Evolutionary conservation across 768 basidiomycete species (phyloP), one percentile per base, ranked within the genome.

Genomic region (Boletellus emodensis): DNA sequence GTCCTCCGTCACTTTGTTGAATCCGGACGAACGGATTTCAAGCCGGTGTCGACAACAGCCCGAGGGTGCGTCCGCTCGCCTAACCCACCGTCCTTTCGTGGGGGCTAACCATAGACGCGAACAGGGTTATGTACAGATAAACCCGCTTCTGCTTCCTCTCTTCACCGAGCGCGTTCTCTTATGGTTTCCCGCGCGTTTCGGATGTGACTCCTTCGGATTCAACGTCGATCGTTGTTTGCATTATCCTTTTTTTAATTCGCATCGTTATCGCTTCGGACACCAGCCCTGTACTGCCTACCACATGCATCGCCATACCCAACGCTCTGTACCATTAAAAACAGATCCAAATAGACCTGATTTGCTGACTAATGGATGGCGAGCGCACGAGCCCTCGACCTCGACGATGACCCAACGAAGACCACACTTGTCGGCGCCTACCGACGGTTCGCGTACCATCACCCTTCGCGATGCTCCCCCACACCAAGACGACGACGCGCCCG

Each of bases 41-140:
- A 83, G 62, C 88, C 88, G n/a, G 85, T 88, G 73, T 87, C 86
- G 36, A 86, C 87, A 17, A 85, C 86, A 10, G 49, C 82, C 6
- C 70, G 82, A 70, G 87, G 87, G 87, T 89, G 68, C 76, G 86
- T 73, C 52, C 36, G 50, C 17, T 28, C 43, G 43, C 36, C 6
- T 34, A 37, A 37, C 15, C 52, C 28, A 48, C 46, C 17, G 9
- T 20, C 10, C 30, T 14, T 36, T 53, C 26, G 20, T 26, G 2
- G 17, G 37, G 49, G 44, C 53, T 64, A 17, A 57, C 28, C 8
- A 18, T 8, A 36, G 32, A 32, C 43, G 40, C 38, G 12, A 39
- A 48, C 48, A 77, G 77, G 47, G 64, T 77, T 46, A 69, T 71
- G 47, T 78, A 78, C 59, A 71, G 75, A 68, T 76, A 58, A 67